Conservation (phyloP, 306 rosid species). For the Carpinus fangiana region DNA sequence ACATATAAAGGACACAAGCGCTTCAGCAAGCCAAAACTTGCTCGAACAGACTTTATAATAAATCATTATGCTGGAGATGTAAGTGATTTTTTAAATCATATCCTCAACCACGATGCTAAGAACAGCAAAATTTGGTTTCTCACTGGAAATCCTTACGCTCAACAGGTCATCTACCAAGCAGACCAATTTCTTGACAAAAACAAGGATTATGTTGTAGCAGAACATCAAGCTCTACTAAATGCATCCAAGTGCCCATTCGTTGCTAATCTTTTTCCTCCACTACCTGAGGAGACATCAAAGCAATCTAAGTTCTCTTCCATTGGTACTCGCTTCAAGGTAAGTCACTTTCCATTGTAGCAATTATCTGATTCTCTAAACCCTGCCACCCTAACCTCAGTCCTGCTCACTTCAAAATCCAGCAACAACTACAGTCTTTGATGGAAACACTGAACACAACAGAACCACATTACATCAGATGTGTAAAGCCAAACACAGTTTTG, state of each 20-base stretch:
- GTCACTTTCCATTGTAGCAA: not conserved
- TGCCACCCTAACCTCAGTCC: conserved; percentile 28
- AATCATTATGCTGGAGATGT: conserved; percentile 94
- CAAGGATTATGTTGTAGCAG: conserved; percentile 88
- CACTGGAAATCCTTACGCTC: conserved; percentile 21
- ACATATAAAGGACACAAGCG: conserved; percentile 81
- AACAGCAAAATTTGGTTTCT: conserved; percentile 16
- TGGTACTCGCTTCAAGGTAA: conserved; percentile 80
- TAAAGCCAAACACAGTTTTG: conserved; percentile 83
- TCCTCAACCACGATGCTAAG: conserved; percentile 3
- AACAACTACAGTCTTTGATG: conserved; percentile 89
- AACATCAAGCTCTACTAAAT: conserved; percentile 74
- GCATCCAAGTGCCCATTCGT: conserved; percentile 73
- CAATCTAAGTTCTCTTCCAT: conserved; percentile 87
- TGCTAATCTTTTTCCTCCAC: conserved; percentile 76
- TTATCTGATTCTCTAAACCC: conserved; percentile 20
- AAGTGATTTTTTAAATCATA: conserved; percentile 23
- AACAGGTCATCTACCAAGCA: conserved; percentile 80
- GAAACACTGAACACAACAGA: conserved; percentile 81
- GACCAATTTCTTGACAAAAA: conserved; percentile 83
- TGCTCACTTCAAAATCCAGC: conserved; percentile 49
- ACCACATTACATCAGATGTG: conserved; percentile 94
- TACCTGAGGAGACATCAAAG: conserved; percentile 79
- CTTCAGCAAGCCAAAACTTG: conserved; percentile 83
- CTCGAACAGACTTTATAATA: conserved; percentile 78